These are phyloP conservation scores for Madurella mycetomatis DNA, from an alignment of 2,329 filamentous ascomycete species.

Conservation along the genomic window DNA sequence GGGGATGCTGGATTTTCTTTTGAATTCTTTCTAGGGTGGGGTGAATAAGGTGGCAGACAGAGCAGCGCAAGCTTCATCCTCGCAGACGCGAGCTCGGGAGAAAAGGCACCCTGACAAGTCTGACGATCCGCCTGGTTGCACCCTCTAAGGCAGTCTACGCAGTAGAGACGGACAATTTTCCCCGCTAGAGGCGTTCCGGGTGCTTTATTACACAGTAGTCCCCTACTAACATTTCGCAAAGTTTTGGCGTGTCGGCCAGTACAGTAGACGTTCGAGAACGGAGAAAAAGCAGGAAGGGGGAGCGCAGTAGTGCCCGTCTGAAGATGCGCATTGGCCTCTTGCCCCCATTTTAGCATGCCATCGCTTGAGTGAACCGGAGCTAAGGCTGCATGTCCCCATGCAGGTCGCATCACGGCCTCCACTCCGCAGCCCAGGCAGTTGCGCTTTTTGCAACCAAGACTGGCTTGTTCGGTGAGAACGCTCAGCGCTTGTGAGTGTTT, in stretches of 20 bases:
- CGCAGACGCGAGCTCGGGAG: no score
- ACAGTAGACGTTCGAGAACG: no score
- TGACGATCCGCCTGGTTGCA: no score
- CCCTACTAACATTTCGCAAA: no score
- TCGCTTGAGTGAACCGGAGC: slow-evolving; percentile 16
- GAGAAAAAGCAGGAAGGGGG: neutral
- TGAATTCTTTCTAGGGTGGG: neutral
- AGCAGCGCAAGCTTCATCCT: neutral
- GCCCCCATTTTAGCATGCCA: slow-evolving; percentile 6
- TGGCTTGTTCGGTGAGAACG: neutral
- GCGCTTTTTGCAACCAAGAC: neutral
- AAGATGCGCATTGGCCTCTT: slow-evolving; percentile 15
- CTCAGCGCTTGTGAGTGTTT: neutral
- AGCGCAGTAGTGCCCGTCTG: slow-evolving; percentile 1
- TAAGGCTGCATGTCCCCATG: slow-evolving; percentile 10
- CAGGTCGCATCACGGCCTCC: slow-evolving; percentile 6
- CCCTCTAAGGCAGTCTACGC: no score
- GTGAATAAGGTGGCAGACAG: neutral
- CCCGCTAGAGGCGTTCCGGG: no score
- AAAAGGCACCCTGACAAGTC: no score
- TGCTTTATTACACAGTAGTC: no score
- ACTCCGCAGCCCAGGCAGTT: neutral
- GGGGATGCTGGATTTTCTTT: neutral
- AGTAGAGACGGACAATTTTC: no score
- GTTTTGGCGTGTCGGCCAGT: neutral